phyloP scores from a whole-genome alignment of 164 flowering plant species.

The Platanus orientalis region DNA sequence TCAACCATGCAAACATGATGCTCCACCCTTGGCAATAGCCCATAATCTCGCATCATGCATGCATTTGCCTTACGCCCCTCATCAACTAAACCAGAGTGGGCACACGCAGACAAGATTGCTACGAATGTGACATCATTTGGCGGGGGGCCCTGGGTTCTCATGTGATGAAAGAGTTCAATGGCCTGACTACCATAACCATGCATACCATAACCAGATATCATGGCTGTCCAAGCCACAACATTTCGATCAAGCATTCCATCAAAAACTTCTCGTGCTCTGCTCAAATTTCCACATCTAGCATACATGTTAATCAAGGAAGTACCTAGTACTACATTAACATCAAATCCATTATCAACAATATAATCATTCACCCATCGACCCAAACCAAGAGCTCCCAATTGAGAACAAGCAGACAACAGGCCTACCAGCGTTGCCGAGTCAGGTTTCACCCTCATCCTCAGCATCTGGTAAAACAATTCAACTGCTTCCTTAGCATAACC shows the following conservation, averaged over 20 bases:
- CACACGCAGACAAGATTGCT: constrained; percentile 68
- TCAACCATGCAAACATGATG: no score
- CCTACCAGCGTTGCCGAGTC: constrained; percentile 65
- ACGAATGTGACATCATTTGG: constrained; percentile 67
- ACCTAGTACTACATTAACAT: constrained; percentile 47
- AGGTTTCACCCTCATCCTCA: constrained; percentile 30
- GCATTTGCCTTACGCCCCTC: constrained; percentile 42
- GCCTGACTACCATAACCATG: constrained; percentile 62
- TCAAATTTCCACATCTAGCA: constrained; percentile 56
- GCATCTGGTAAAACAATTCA: constrained; percentile 42
- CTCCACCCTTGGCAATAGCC: constrained; percentile 47
- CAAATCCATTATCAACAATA: constrained; percentile 25
- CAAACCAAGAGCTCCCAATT: constrained; percentile 49
- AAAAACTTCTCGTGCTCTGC: constrained; percentile 53
- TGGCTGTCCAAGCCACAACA: constrained; percentile 74
- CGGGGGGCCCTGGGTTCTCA: constrained; percentile 36
- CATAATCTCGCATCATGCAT: constrained; percentile 39
- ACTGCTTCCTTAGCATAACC: constrained; percentile 56
- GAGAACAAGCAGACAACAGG: constrained; percentile 63
- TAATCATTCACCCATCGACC: constrained; percentile 56
- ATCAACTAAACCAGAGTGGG: constrained; percentile 58
- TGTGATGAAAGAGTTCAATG: constrained; percentile 40
- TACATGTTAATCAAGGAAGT: constrained; percentile 70
- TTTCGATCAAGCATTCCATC: constrained; percentile 47
- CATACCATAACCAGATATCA: constrained; percentile 74